Evolutionary conservation across 352 stramenopile species (phyloP).

Genomic region (Globisporangium okanoganense): DNA sequence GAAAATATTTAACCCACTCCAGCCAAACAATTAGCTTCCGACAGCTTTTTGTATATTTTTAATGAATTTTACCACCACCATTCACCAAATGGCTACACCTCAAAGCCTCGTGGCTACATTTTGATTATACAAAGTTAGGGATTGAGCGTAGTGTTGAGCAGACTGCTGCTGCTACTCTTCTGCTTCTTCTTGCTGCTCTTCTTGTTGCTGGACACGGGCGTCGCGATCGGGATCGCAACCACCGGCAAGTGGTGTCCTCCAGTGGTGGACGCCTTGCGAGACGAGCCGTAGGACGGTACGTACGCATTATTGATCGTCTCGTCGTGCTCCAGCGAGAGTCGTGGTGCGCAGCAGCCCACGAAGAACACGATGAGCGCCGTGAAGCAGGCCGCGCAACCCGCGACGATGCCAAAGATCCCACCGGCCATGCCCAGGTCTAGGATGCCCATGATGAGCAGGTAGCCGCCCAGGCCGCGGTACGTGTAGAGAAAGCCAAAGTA

Average conservation of each 20-base stretch:
- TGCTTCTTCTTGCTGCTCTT: conserved; percentile 4
- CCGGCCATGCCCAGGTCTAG: conserved; percentile 56
- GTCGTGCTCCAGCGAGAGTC: background rate
- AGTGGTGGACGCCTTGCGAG: background rate
- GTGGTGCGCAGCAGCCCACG: conserved; percentile 26
- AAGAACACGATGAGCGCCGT: conserved; percentile 41
- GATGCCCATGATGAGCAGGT: conserved; percentile 54
- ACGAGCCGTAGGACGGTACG: conserved; percentile 16
- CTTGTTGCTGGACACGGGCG: background rate
- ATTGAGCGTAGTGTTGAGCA: conserved; percentile 15
- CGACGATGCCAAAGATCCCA: conserved; percentile 30
- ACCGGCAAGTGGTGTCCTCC: background rate
- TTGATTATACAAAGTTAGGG: no score
- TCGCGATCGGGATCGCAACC: conserved; percentile 6
- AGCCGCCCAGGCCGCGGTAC: conserved; percentile 44
- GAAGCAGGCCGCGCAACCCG: conserved; percentile 28
- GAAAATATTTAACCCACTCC: background rate
- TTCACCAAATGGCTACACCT: background rate
- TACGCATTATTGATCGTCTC: conserved; percentile 13
- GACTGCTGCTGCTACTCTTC: conserved; percentile 8
- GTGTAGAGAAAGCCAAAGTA: conserved; percentile 67
- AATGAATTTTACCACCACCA: background rate
- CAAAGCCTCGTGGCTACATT: background rate
- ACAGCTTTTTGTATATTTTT: background rate
- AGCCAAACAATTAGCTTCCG: background rate